Conservation (phyloP, 106 monocot genomes). For the Dendrobium chrysotoxum region DNA sequence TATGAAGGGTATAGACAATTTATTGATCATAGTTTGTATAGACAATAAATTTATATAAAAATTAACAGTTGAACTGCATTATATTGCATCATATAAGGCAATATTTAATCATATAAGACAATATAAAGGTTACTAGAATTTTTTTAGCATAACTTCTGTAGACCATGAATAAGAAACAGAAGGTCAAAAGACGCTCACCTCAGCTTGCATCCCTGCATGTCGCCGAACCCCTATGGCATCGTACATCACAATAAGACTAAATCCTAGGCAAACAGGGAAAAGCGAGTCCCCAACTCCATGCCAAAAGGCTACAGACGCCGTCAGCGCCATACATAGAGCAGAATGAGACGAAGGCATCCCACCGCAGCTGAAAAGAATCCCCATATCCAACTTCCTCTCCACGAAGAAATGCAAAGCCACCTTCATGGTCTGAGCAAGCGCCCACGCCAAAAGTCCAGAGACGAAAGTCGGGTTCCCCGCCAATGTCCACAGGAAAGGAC, state of each 20-base stretch:
- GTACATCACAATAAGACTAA: slow-evolving; percentile 93
- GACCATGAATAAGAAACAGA: not conserved
- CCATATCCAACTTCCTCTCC: slow-evolving; percentile 68
- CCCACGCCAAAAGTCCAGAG: slow-evolving; percentile 78
- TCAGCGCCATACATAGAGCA: slow-evolving; percentile 73
- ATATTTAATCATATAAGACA: no score
- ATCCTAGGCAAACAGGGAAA: slow-evolving; percentile 81
- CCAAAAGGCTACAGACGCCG: slow-evolving; percentile 68
- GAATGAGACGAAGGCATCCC: slow-evolving; percentile 95
- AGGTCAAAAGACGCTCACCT: slow-evolving; percentile 38
- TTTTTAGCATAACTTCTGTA: not conserved
- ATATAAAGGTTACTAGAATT: no score
- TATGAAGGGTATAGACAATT: no score
- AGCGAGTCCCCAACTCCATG: slow-evolving; percentile 71
- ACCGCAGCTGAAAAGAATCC: slow-evolving; percentile 65
- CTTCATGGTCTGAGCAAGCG: slow-evolving; percentile 71
- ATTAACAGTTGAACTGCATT: no score
- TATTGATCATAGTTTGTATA: no score
- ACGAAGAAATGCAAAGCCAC: slow-evolving; percentile 68
- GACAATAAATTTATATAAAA: no score
- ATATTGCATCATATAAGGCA: no score
- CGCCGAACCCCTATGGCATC: slow-evolving; percentile 87
- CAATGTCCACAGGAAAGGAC: slow-evolving; percentile 45
- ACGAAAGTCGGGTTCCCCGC: slow-evolving; percentile 82
- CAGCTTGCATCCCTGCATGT: slow-evolving; percentile 88